phyloP scores from a whole-genome alignment of 768 basidiomycete genomes.

The Phylloporus sp. region DNA sequence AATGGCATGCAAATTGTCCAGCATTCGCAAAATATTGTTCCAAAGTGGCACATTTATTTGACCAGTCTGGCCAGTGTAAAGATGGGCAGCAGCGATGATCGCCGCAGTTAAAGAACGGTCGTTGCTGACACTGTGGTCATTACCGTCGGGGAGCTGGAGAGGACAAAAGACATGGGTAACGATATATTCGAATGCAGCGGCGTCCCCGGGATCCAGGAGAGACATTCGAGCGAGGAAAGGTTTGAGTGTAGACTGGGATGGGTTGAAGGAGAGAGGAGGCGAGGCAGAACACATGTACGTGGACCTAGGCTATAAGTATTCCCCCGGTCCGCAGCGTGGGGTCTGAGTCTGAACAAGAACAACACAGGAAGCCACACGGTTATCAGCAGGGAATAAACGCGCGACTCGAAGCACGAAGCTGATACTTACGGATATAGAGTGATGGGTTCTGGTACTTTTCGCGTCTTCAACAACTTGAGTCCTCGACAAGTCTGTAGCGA shows the following conservation, averaged over 20 bases:
- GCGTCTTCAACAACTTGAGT: too few species aligned
- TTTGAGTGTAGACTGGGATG: too few species aligned
- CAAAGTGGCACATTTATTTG: constrained; percentile 20
- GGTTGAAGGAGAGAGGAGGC: background rate
- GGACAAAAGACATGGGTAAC: constrained; percentile 44
- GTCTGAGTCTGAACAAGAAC: too few species aligned
- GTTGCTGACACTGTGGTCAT: constrained; percentile 27
- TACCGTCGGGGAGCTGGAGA: constrained; percentile 36
- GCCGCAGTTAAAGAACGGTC: constrained; percentile 27
- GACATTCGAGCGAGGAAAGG: constrained; percentile 1
- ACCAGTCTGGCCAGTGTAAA: constrained; percentile 14
- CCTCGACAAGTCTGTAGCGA: too few species aligned
- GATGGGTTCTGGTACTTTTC: too few species aligned
- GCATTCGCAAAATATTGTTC: constrained; percentile 31
- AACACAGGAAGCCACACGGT: too few species aligned
- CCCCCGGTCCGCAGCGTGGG: too few species aligned
- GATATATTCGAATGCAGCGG: constrained; percentile 25
- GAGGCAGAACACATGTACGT: background rate
- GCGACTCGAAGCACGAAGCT: too few species aligned
- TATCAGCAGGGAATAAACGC: too few species aligned
- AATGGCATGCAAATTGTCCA: constrained; percentile 20
- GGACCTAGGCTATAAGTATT: too few species aligned
- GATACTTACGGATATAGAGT: too few species aligned
- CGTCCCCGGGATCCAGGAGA: constrained; percentile 1
- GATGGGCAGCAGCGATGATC: constrained; percentile 13